Conservation (phyloP, 164 flowering plant genomes). For the Vitis labrusca region DNA sequence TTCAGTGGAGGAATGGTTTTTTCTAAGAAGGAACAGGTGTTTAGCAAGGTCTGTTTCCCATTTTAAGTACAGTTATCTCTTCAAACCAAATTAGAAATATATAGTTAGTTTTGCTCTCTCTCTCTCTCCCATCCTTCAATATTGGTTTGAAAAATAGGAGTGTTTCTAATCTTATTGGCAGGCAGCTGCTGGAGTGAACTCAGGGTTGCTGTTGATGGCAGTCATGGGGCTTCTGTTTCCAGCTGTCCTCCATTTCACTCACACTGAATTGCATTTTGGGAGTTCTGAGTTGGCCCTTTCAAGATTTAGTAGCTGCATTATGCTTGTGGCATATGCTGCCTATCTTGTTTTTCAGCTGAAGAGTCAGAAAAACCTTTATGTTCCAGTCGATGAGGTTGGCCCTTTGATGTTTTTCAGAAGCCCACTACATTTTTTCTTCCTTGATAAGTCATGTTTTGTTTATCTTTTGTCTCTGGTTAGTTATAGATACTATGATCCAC, state of each 20-base stretch:
- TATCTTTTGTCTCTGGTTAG: too few species aligned
- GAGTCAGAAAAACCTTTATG: slow-evolving; percentile 25
- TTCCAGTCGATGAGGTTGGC: slow-evolving; percentile 23
- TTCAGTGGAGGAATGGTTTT: slow-evolving; percentile 30
- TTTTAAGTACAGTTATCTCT: background rate
- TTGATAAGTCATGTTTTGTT: too few species aligned
- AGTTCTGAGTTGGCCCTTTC: slow-evolving; percentile 40
- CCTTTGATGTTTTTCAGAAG: background rate
- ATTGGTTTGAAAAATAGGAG: too few species aligned
- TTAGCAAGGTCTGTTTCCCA: slow-evolving; percentile 27
- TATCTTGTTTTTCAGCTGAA: slow-evolving; percentile 37
- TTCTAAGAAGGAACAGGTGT: slow-evolving; percentile 24
- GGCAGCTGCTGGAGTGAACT: slow-evolving; percentile 36
- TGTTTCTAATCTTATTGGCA: slow-evolving; percentile 5
- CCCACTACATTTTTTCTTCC: too few species aligned
- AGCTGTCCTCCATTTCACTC: slow-evolving; percentile 41
- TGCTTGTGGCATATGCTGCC: slow-evolving; percentile 40
- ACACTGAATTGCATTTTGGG: slow-evolving; percentile 38
- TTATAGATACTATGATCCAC: too few species aligned
- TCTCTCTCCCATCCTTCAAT: background rate
- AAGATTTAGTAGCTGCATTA: slow-evolving; percentile 35
- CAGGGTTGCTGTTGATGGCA: slow-evolving; percentile 44
- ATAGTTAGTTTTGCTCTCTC: background rate
- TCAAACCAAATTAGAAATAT: background rate
- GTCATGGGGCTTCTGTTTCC: slow-evolving; percentile 44